These are phyloP conservation scores for Trichophyton schoenleinii DNA, from an alignment of 2,329 filamentous ascomycete species.

Conservation along the genomic window DNA sequence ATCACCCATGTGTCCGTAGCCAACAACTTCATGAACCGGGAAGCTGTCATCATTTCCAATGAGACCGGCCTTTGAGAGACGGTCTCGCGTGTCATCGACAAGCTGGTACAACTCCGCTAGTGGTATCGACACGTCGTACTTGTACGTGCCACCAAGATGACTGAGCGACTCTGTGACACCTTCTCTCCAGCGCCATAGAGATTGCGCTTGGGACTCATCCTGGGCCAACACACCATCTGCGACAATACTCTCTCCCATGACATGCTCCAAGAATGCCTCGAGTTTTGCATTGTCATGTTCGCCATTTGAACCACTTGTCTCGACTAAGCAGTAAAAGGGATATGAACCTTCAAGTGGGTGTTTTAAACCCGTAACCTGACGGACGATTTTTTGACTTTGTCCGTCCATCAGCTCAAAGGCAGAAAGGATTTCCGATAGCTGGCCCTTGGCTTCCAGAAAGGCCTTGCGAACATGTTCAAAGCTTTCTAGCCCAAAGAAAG, in stretches of 20 bases:
- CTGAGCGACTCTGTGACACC: slow-evolving; percentile 80
- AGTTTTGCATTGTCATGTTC: slow-evolving; percentile 93
- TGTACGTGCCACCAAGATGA: slow-evolving; percentile 91
- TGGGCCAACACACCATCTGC: slow-evolving; percentile 83
- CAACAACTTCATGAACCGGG: slow-evolving; percentile 80
- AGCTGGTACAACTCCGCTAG: slow-evolving; percentile 74
- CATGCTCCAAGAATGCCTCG: slow-evolving; percentile 75
- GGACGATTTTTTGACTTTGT: slow-evolving; percentile 64
- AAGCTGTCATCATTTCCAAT: slow-evolving; percentile 62
- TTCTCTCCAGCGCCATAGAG: slow-evolving; percentile 87
- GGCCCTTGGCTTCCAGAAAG: slow-evolving; percentile 76
- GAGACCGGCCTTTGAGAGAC: slow-evolving; percentile 60
- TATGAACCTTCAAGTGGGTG: slow-evolving; percentile 70
- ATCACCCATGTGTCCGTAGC: slow-evolving; percentile 98
- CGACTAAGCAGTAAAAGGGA: slow-evolving; percentile 92
- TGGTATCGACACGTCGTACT: slow-evolving; percentile 95
- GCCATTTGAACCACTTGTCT: slow-evolving; percentile 87
- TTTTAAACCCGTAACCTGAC: slow-evolving; percentile 60
- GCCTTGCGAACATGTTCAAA: slow-evolving; percentile 80
- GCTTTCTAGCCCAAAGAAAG: slow-evolving; percentile 80
- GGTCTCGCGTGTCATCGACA: slow-evolving; percentile 69
- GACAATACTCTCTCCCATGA: slow-evolving; percentile 80
- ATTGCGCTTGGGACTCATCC: slow-evolving; percentile 76
- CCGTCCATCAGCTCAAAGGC: slow-evolving; percentile 97
- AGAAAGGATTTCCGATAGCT: slow-evolving; percentile 88